Evolutionary conservation across 805 yeast species (phyloP), one percentile per base, ranked within the genome.

Genomic region (Sugiyamaella floridensis): DNA sequence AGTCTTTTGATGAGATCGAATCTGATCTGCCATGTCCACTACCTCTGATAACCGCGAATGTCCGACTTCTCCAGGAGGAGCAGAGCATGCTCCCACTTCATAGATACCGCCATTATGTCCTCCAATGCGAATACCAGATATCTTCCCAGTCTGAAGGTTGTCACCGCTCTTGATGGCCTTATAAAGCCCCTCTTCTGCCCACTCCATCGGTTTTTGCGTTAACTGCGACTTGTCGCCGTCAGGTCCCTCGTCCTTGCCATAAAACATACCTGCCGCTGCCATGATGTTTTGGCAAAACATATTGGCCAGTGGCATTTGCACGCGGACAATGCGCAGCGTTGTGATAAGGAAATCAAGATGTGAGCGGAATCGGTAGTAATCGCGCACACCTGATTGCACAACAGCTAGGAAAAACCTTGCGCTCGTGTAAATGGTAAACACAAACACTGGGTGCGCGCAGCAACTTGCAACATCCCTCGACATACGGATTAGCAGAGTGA

Each of bases 401-500:
- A 50, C 55, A 12, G 55, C 26, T 9, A 52, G 40, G 41, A 55
- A 45, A 34, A 49, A 55, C 47, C 49, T 15, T n/a, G 58, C 53
- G 14, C 55, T 40, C 18, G 58, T 52, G 40, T 52, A 55, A 4
- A 55, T 34, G n/a, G 48, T 29, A 34, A 45, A 53, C 11, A 54
- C 37, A 19, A 47, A 28, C 19, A 58, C 46, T 10, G 62, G 62
- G 49, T 58, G 58, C 11, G 52, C 42, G 22, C 55, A 49, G 32
- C 55, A 48, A 12, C 49, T 49, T 14, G 55, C 50, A 16, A 58
- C 29, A 34, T 60, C 63, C 28, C 57, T 51, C 14, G 61, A 59
- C 52, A 57, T 58, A 15, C 61, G 54, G 12, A 58, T 55, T 19
- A 56, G 48, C 10, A 58, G 50, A n/a, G 60, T 47, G 40, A 60